These are phyloP conservation scores for Penicillium roqueforti DNA, from an alignment of 495 filamentous ascomycete genomes.

Conservation along the genomic window DNA sequence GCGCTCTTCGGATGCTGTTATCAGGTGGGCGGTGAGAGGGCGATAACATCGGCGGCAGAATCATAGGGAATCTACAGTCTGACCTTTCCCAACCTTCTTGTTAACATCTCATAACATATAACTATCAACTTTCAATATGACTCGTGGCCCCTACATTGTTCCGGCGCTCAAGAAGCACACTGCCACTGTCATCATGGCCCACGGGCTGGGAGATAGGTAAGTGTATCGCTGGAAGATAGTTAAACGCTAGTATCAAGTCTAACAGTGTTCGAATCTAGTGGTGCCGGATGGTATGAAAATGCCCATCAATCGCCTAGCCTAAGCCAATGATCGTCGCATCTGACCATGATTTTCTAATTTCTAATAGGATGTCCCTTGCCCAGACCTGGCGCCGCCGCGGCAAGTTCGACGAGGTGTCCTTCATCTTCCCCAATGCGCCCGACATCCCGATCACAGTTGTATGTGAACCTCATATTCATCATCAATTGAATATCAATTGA, in stretches of 20 bases:
- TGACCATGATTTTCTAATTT: slow-evolving; percentile 5
- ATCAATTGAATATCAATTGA: neutral
- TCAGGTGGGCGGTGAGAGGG: slow-evolving; percentile 20
- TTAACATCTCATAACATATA: neutral
- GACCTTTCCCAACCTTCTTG: neutral
- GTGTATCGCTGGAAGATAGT: slow-evolving; percentile 12
- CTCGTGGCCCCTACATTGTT: slow-evolving; percentile 64
- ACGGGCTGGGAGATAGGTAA: slow-evolving; percentile 81
- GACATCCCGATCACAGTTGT: slow-evolving; percentile 82
- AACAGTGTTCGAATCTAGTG: slow-evolving; percentile 35
- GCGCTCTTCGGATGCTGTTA: neutral
- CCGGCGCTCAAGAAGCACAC: slow-evolving; percentile 88
- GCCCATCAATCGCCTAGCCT: neutral
- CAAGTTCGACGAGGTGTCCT: slow-evolving; percentile 84
- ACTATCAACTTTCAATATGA: slow-evolving; percentile 41
- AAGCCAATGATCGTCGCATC: neutral
- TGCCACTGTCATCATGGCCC: slow-evolving; percentile 89
- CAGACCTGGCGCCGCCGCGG: slow-evolving; percentile 84
- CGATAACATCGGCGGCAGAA: slow-evolving; percentile 29
- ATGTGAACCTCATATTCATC: slow-evolving; percentile 28
- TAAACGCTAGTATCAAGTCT: slow-evolving; percentile 1
- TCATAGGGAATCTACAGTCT: slow-evolving; percentile 16
- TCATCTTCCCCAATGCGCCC: slow-evolving; percentile 93
- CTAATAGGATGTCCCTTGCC: slow-evolving; percentile 62
- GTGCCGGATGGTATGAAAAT: slow-evolving; percentile 61